These are phyloP conservation scores for Phaeosphaeria sp. DNA, from an alignment of 2,329 filamentous ascomycete species.

Conservation along the genomic window DNA sequence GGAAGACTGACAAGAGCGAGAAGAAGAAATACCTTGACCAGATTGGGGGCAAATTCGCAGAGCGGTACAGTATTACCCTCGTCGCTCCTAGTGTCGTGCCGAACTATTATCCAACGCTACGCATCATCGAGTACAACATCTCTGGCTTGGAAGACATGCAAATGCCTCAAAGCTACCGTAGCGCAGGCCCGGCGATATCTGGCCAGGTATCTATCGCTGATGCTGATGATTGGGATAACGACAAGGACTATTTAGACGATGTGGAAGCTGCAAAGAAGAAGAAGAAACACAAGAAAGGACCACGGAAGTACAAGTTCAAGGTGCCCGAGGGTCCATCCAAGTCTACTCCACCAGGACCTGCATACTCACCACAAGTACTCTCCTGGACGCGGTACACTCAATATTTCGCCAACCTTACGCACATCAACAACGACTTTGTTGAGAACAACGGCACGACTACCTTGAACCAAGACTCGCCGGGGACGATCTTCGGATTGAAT, in stretches of 20 bases:
- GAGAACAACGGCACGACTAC: slow-evolving; percentile 12
- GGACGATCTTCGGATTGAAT: slow-evolving; percentile 32
- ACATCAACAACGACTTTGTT: slow-evolving; percentile 76
- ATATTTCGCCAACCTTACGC: slow-evolving; percentile 92
- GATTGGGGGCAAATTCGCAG: slow-evolving; percentile 81
- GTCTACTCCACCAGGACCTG: slow-evolving; percentile 79
- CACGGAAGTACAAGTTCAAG: slow-evolving; percentile 55
- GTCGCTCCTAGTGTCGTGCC: slow-evolving; percentile 89
- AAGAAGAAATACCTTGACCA: slow-evolving; percentile 68
- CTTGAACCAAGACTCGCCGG: slow-evolving; percentile 13
- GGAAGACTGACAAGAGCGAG: slow-evolving; percentile 39
- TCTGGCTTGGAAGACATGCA: slow-evolving; percentile 69
- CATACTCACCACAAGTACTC: slow-evolving; percentile 84
- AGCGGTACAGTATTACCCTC: slow-evolving; percentile 82
- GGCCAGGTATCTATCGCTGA: slow-evolving; percentile 14
- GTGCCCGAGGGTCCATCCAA: slow-evolving; percentile 75
- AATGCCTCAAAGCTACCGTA: slow-evolving; percentile 9
- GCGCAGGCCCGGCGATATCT: slow-evolving; percentile 1
- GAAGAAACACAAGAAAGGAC: slow-evolving; percentile 54
- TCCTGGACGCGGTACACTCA: slow-evolving; percentile 83
- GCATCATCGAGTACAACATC: slow-evolving; percentile 95
- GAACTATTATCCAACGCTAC: slow-evolving; percentile 87
- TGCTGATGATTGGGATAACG: slow-evolving; percentile 26
- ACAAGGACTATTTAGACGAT: slow-evolving; percentile 46
- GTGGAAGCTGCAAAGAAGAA: slow-evolving; percentile 54